Conservation (phyloP, 495 filamentous ascomycete species). For the Diplogelasinospora grovesii region DNA sequence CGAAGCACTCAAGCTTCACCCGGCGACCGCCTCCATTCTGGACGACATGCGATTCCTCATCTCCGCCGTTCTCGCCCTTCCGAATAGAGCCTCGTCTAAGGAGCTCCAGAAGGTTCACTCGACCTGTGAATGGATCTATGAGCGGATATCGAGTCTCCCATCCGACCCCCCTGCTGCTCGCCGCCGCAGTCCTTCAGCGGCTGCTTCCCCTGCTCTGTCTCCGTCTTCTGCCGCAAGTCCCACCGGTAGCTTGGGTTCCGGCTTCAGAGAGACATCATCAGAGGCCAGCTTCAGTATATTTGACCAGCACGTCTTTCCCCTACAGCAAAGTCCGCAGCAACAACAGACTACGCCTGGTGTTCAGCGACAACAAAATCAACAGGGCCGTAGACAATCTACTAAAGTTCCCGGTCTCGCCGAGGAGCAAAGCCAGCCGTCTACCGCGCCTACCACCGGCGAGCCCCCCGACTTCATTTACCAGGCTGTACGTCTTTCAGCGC, state of each 20-base stretch:
- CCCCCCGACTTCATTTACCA: slow-evolving; percentile 27
- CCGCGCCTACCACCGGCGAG: too few relatives aligned
- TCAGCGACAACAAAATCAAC: too few relatives aligned
- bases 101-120: slow-evolving; percentile 27
- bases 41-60: slow-evolving; percentile 35
- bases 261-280: not conserved
- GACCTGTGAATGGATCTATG: slow-evolving; percentile 29
- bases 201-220: slow-evolving; percentile 7
- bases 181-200: slow-evolving; percentile 3
- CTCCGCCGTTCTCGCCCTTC: slow-evolving; percentile 22
- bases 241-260: not conserved
- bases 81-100: slow-evolving; percentile 17
- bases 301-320: too few relatives aligned
- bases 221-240: slow-evolving; percentile 1
- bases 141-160: slow-evolving; percentile 22
- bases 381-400: too few relatives aligned
- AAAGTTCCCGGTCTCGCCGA: slow-evolving; percentile 1
- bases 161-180: slow-evolving; percentile 9
- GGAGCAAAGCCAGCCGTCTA: not conserved
- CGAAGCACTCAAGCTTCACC: slow-evolving; percentile 24
- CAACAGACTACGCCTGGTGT: too few relatives aligned
- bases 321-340: too few relatives aligned
- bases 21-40: slow-evolving; percentile 28
- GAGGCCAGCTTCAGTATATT: too few relatives aligned
- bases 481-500: slow-evolving; percentile 23